Evolutionary conservation across 257 asterid genomes (phyloP).

Genomic region (Solanum pinnatisectum): DNA sequence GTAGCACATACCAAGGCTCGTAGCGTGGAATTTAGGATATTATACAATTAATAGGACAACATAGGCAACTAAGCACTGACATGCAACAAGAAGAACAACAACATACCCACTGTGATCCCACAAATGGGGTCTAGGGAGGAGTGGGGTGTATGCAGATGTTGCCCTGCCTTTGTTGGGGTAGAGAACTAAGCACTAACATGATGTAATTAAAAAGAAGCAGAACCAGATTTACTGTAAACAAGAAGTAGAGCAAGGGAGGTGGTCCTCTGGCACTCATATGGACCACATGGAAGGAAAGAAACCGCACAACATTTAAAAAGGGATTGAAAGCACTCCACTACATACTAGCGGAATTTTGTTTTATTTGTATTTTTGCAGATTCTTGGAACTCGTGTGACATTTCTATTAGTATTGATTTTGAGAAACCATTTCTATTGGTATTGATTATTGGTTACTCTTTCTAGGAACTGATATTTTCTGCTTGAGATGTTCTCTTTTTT

Average conservation of each 20-base stretch:
- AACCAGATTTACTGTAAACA: background rate
- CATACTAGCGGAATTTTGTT: background rate
- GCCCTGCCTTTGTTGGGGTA: background rate
- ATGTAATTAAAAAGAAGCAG: background rate
- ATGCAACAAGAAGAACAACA: background rate
- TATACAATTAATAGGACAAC: background rate
- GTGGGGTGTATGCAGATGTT: background rate
- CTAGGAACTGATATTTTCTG: background rate
- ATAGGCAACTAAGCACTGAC: background rate
- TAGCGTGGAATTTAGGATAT: background rate
- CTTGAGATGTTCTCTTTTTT: background rate
- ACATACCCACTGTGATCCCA: background rate
- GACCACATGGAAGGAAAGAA: background rate
- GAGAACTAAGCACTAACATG: background rate
- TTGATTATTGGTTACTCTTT: background rate
- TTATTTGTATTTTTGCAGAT: background rate
- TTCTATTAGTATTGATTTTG: background rate
- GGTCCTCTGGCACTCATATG: background rate
- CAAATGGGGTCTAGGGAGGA: background rate
- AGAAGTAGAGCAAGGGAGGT: background rate
- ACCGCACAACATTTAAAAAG: background rate
- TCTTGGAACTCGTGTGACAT: background rate
- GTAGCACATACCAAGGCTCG: background rate
- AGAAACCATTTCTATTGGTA: background rate
- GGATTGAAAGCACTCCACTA: background rate